These are phyloP conservation scores for Protomyces lactucae-debilis DNA, from an alignment of 1,139 yeast species.

Conservation along the genomic window DNA sequence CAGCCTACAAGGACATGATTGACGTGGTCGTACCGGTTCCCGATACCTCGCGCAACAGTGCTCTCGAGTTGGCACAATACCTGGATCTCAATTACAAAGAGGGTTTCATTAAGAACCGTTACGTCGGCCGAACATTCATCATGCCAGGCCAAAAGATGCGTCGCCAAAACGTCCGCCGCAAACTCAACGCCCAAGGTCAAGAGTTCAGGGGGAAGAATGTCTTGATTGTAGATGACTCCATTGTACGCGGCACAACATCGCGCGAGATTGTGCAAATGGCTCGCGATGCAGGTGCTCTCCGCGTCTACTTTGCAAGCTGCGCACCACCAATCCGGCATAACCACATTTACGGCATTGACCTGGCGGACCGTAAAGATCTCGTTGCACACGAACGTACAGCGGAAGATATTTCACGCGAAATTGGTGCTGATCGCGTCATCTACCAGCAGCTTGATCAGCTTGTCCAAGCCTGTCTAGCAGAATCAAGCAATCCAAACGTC, in stretches of 20 bases:
- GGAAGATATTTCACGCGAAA: constrained; percentile 65
- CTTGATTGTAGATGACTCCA: constrained; percentile 92
- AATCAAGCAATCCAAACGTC: constrained; percentile 46
- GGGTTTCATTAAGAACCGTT: constrained; percentile 94
- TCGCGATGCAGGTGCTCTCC: constrained; percentile 91
- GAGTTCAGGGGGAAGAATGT: constrained; percentile 85
- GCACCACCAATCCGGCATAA: constrained; percentile 95
- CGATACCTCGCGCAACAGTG: constrained; percentile 92
- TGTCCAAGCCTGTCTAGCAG: constrained; percentile 61
- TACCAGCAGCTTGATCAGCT: constrained; percentile 82
- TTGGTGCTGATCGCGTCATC: constrained; percentile 88
- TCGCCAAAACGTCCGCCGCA: constrained; percentile 87
- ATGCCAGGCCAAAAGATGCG: constrained; percentile 92
- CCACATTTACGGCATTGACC: constrained; percentile 94
- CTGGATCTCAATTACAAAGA: constrained; percentile 84
- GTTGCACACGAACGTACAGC: constrained; percentile 79
- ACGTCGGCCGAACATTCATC: constrained; percentile 94
- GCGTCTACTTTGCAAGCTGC: constrained; percentile 91
- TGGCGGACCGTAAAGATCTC: constrained; percentile 90
- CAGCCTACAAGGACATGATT: constrained; percentile 50
- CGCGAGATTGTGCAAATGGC: constrained; percentile 97
- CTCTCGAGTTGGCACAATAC: constrained; percentile 82
- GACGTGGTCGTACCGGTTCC: constrained; percentile 98
- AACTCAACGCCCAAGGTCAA: constrained; percentile 90
- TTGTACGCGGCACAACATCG: constrained; percentile 96